Conservation (phyloP, 495 filamentous ascomycete genomes). For the Entonaema liquescens region DNA sequence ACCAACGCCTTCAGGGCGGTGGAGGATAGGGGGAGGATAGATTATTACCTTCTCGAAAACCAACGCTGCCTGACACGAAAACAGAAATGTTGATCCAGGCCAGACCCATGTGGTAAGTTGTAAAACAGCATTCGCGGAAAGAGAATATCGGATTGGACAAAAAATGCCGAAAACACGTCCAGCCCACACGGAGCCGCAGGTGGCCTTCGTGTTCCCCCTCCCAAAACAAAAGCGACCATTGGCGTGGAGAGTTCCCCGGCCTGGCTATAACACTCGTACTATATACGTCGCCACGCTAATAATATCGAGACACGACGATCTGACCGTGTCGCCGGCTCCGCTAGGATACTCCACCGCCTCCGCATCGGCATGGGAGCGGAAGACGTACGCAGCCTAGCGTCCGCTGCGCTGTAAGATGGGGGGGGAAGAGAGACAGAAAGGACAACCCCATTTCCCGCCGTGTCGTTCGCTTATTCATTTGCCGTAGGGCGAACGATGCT, state of each 20-base stretch:
- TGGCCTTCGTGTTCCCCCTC: slow-evolving; percentile 27
- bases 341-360: slow-evolving; percentile 32
- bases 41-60: background rate
- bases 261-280: slow-evolving; percentile 20
- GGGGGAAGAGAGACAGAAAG: background rate
- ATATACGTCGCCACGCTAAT: slow-evolving; percentile 34
- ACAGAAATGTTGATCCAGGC: background rate
- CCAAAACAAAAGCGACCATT: slow-evolving; percentile 3
- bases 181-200: slow-evolving; percentile 36
- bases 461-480: slow-evolving; percentile 28
- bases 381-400: slow-evolving; percentile 21
- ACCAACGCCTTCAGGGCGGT: slow-evolving; percentile 10
- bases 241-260: slow-evolving; percentile 14
- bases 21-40: background rate
- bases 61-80: slow-evolving; percentile 1
- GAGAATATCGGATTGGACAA: slow-evolving; percentile 16
- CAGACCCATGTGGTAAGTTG: background rate
- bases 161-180: slow-evolving; percentile 17
- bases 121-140: slow-evolving; percentile 7
- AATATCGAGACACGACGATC: slow-evolving; percentile 41
- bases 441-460: slow-evolving; percentile 8
- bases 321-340: slow-evolving; percentile 37
- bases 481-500: slow-evolving; percentile 8
- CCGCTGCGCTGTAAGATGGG: slow-evolving; percentile 35
- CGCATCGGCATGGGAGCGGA: slow-evolving; percentile 30